Base-by-base conservation (phyloP, 768 basidiomycete genomes). In the Naganishia vaughanmartiniae region DNA sequence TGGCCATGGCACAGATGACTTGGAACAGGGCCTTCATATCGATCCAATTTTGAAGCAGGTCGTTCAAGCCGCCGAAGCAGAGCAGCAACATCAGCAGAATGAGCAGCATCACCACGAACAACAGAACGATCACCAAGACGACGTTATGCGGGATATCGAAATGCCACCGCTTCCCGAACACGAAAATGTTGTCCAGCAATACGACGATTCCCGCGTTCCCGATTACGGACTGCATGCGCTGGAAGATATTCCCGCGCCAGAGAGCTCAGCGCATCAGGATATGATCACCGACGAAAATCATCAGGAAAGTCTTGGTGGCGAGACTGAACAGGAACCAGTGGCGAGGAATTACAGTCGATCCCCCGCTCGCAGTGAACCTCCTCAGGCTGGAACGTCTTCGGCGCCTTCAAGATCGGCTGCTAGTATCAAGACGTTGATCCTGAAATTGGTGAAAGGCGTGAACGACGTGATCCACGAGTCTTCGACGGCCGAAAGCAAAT, bases 41-140 rank as follows among this genome's bases (percentile, higher is more conserved):
- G 58, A 69, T 51, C 45, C 68, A 46, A 36, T 69, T 12, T 56
- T 69, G 45, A 58, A 69, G 34, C 68, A 69, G 33, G 58, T 46
- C 31, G 68, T 57, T 11, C 56, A 57, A 17, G 68, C 57, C 15
- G 68, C 55, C 11, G 68, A 58, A 56, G 53, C 51, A 26, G 33
- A 54, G 31, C 67, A 53, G 2, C 34, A 26, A 19, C 67, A 51
- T 6, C 34, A 56, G 30, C 33, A 56, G 17, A 34, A 68, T 11
- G 53, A 56, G 21, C 54, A 42, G 19, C 54, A 46, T n/a, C 54
- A 55, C 12, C 54, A 55, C 12, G 34, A 45, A 28, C 54, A 55
- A 46, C 4, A 21, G 1, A 24, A 34, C 45, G 60, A 56, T 28
- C 33, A 68, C n/a, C n/a, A 56, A 53, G 30, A 55, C 7, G 67